Evolutionary conservation across 257 asterid species (phyloP).

Genomic region (Coffea eugenioides): DNA sequence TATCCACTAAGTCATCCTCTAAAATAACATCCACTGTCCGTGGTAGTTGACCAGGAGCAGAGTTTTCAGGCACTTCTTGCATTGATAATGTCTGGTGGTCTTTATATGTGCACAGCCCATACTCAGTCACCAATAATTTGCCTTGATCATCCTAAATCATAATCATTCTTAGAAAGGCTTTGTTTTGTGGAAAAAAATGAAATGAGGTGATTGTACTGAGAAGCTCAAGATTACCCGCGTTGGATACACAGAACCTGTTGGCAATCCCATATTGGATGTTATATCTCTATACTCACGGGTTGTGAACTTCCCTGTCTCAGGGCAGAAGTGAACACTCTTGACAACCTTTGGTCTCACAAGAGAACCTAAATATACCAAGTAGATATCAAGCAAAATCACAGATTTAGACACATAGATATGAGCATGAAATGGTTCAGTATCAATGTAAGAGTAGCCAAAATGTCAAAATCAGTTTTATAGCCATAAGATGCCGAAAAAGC

Average conservation of each 20-base stretch:
- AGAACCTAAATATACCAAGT: slow-evolving; percentile 53
- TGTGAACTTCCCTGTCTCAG: slow-evolving; percentile 65
- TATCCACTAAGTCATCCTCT: slow-evolving; percentile 94
- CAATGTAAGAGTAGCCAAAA: background rate
- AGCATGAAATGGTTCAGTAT: background rate
- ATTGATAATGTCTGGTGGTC: slow-evolving; percentile 91
- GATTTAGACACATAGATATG: slow-evolving; percentile 2
- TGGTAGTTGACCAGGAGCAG: slow-evolving; percentile 99
- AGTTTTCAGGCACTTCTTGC: slow-evolving; percentile 98
- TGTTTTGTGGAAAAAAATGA: slow-evolving; percentile 2
- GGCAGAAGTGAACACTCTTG: slow-evolving; percentile 94
- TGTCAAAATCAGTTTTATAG: background rate
- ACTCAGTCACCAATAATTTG: slow-evolving; percentile 88
- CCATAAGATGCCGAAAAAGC: background rate
- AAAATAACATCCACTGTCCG: slow-evolving; percentile 82
- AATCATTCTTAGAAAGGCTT: slow-evolving; percentile 11
- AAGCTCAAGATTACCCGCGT: slow-evolving; percentile 60
- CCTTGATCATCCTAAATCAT: slow-evolving; percentile 77
- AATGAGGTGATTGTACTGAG: slow-evolving; percentile 5
- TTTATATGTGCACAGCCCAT: slow-evolving; percentile 77
- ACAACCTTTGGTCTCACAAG: slow-evolving; percentile 99
- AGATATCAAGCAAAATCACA: slow-evolving; percentile 8
- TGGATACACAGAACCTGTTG: slow-evolving; percentile 96
- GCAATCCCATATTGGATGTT: slow-evolving; percentile 88
- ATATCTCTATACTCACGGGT: slow-evolving; percentile 87